Percentiles rank a stretch among this genome's conserved stretches.
phyloP scores from a whole-genome alignment of 2,329 filamentous ascomycete species.

The Periconia macrospinosa region DNA sequence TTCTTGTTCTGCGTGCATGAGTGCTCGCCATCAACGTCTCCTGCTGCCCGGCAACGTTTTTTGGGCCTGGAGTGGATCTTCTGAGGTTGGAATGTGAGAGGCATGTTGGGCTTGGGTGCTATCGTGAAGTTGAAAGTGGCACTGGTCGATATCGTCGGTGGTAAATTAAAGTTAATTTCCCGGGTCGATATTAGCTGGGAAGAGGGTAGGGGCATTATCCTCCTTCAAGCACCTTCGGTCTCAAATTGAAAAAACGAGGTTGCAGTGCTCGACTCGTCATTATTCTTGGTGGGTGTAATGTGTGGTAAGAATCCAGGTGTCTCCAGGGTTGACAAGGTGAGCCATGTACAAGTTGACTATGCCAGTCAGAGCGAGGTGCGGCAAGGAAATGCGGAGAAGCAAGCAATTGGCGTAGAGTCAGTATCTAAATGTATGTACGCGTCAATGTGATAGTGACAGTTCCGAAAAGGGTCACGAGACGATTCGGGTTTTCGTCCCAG shows the following conservation, averaged over 20 bases:
- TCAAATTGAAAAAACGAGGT: constrained; percentile 19
- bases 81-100: constrained; percentile 39
- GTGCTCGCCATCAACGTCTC: constrained; percentile 61
- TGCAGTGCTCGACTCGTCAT: constrained; percentile 28
- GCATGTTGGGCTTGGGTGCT: constrained; percentile 27
- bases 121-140: constrained; percentile 38
- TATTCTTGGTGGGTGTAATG: constrained; percentile 19
- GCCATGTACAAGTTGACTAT: constrained; percentile 8
- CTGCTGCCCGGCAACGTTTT: constrained; percentile 57
- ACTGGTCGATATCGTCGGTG: constrained; percentile 3
- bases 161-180: constrained; percentile 12
- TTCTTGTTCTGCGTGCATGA: constrained; percentile 63
- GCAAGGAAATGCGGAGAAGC: constrained; percentile 16
- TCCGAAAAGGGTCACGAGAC: constrained; percentile 24
- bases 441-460: constrained; percentile 6
- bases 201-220: constrained; percentile 26
- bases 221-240: constrained; percentile 33
- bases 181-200: constrained; percentile 10
- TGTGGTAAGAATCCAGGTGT: constrained; percentile 5
- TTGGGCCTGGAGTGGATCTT: constrained; percentile 19
- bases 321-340: constrained; percentile 4
- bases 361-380: constrained; percentile 5
- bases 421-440: constrained; percentile 13
- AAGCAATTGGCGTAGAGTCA: constrained; percentile 15
- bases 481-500: neutral